phyloP scores from a whole-genome alignment of 441 rosid genomes.

The Eruca vesicaria region DNA sequence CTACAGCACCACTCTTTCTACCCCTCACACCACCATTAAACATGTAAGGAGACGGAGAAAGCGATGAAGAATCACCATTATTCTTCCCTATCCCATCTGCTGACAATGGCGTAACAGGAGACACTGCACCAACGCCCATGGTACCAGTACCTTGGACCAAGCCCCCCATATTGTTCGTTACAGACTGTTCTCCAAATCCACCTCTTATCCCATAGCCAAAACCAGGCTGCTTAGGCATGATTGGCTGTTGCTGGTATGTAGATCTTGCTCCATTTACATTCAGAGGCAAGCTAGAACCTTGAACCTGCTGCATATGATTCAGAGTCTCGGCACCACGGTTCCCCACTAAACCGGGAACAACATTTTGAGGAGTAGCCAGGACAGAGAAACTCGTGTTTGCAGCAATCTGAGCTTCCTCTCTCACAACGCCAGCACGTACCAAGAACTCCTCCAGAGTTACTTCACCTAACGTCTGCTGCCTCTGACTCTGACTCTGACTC shows the following conservation, averaged over 20 bases:
- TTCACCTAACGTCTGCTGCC: constrained; percentile 82
- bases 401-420: constrained; percentile 60
- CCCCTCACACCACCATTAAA: constrained; percentile 75
- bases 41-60: constrained; percentile 75
- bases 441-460: constrained; percentile 95
- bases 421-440: constrained; percentile 87
- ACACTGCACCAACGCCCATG: constrained; percentile 45
- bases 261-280: constrained; percentile 64
- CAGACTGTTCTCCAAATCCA: constrained; percentile 61
- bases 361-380: constrained; percentile 41
- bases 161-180: constrained; percentile 36
- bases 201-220: constrained; percentile 54
- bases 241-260: constrained; percentile 44
- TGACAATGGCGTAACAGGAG: constrained; percentile 76
- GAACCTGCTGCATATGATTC: constrained; percentile 50
- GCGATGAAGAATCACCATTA: constrained; percentile 84
- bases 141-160: constrained; percentile 51
- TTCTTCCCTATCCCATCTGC: constrained; percentile 76
- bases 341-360: constrained; percentile 41
- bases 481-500: constrained; percentile 37
- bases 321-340: constrained; percentile 33
- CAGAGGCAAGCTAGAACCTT: constrained; percentile 58
- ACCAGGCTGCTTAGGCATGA: constrained; percentile 73
- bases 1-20: constrained; percentile 71
- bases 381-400: constrained; percentile 46